Base-by-base conservation (phyloP, 805 yeast species). In the Tetrapisispora pingtungensis region DNA sequence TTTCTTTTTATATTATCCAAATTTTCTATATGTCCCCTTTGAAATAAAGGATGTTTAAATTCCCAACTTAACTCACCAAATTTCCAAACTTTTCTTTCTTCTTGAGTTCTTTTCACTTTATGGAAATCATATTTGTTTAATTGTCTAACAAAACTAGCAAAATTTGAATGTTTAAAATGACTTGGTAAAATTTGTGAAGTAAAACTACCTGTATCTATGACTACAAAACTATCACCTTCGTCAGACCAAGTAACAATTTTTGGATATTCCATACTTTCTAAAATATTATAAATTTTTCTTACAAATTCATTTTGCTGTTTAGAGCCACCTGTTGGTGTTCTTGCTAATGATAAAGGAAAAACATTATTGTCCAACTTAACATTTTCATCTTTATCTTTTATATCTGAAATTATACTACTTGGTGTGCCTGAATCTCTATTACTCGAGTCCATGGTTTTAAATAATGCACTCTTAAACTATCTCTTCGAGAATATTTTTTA, bases 101-200 rank as follows among this genome's bases (percentile, higher is more conserved):
- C 88, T 46, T 71, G 75, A 34, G 84, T 69, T 38, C 78, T 71
- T 59, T 90, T 85, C 37, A 93, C 95, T 67, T 93, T 93, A 70
- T 93, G 98, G 70, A 93, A 93, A 65, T 90, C 98, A 60, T 93
- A 93, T 65, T 93, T 93, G 72, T 93, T 93, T 56, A 93, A 71
- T 62, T 93, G 98, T 38, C 98, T 76, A 18, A 90, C 97, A 68
- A 90, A 90, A 54, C 89, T 78, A 32, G 97, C 90, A 67, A 90
- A 93, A 67, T 93, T 93, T 46, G 87, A 78, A 65, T 93, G 98
- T 57, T 89, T 90, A 70, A 93, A 93, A 65, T 90, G 96, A 42
- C 80, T 77, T 14, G 97, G 97, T 41, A 93, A 73, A 13, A 93
- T 84, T 42, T 81, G 83, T 51, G 82, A 83, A 31, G 97, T 86